Evolutionary conservation across 768 basidiomycete species (phyloP).

Genomic region (Asterophora lycoperdoides): DNA sequence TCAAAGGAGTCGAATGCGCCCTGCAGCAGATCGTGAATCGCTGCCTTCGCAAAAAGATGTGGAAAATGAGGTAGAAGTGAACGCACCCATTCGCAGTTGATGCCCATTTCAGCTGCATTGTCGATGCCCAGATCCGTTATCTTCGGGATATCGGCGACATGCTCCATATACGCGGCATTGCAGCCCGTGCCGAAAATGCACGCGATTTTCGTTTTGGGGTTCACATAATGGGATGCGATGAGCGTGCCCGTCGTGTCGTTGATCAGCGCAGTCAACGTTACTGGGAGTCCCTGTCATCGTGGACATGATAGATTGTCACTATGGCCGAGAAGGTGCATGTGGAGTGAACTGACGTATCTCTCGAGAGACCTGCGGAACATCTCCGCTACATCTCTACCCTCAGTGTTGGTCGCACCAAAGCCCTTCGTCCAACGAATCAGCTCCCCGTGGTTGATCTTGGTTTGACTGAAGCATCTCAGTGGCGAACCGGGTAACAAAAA

Average conservation of each 20-base stretch:
- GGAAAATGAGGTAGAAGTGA: neutral
- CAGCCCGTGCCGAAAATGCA: constrained; percentile 98
- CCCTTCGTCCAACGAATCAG: constrained; percentile 99
- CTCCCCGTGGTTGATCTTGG: constrained; percentile 87
- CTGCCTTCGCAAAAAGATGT: too few relatives aligned
- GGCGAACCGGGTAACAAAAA: neutral
- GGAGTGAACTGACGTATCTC: constrained; percentile 58
- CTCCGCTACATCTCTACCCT: constrained; percentile 86
- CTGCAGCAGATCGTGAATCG: constrained; percentile 32
- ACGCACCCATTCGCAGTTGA: constrained; percentile 95
- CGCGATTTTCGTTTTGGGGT: constrained; percentile 85
- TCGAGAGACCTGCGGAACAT: constrained; percentile 86
- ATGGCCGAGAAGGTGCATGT: neutral
- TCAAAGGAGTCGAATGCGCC: constrained; percentile 97
- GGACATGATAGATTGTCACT: neutral
- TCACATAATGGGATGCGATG: constrained; percentile 95
- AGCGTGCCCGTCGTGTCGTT: constrained; percentile 98
- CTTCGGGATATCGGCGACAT: constrained; percentile 80
- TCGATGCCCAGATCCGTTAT: constrained; percentile 71
- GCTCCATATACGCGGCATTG: constrained; percentile 98
- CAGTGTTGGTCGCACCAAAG: constrained; percentile 87
- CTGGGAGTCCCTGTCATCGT: constrained; percentile 65
- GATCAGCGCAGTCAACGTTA: constrained; percentile 81
- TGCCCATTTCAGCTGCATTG: constrained; percentile 71
- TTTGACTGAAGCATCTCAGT: constrained; percentile 54